phyloP scores from a whole-genome alignment of 2,329 filamentous ascomycete genomes.

The Colletotrichum ledebouriae region DNA sequence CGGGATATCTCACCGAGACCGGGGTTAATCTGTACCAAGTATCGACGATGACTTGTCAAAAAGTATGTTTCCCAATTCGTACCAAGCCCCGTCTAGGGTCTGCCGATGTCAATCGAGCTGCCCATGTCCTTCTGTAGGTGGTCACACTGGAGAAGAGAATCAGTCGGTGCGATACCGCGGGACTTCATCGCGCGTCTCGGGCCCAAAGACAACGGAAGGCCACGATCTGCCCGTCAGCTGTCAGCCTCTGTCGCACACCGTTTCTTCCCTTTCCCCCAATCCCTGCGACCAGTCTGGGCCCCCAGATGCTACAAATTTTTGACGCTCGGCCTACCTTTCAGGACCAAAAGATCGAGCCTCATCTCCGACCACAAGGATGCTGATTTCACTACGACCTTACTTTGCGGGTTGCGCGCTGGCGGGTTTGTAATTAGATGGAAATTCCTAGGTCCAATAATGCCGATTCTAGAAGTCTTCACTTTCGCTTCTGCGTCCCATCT shows the following conservation, averaged over 20 bases:
- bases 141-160: neutral
- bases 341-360: conserved; percentile 30
- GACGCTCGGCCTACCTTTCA: too few species aligned
- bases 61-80: conserved; percentile 29
- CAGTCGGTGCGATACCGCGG: conserved; percentile 4
- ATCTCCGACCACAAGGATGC: conserved; percentile 34
- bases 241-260: conserved; percentile 6
- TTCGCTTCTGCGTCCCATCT: conserved; percentile 28
- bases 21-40: neutral
- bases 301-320: neutral
- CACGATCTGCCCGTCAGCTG: conserved; percentile 22
- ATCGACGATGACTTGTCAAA: conserved; percentile 10
- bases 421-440: conserved; percentile 32
- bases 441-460: conserved; percentile 26
- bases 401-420: conserved; percentile 12
- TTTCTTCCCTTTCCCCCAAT: neutral
- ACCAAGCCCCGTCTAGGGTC: conserved; percentile 17
- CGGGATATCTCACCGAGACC: conserved; percentile 27
- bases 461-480: conserved; percentile 36
- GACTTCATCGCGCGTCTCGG: conserved; percentile 23
- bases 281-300: conserved; percentile 7
- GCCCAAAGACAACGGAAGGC: neutral
- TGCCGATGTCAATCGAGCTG: conserved; percentile 18
- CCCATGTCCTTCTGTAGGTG: conserved; percentile 7
- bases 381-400: conserved; percentile 15